phyloP scores from a whole-genome alignment of 2,329 filamentous ascomycete species.

The Anthostomella pinea region DNA sequence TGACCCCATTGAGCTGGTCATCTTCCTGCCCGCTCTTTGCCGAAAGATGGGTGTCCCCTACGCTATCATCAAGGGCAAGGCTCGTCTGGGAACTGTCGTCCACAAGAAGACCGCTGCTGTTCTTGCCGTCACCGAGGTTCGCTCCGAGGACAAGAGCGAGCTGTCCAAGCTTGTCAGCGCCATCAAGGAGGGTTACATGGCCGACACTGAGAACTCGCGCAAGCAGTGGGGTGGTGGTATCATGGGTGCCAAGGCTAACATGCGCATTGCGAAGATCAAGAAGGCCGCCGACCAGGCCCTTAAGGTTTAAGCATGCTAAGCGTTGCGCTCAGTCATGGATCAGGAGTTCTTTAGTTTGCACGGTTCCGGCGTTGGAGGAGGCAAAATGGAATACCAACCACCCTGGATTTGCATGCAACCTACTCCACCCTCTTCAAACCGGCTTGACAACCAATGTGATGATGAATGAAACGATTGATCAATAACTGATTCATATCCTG shows the following conservation, averaged over 20 bases:
- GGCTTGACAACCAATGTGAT: constrained; percentile 29
- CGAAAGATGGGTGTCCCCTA: constrained; percentile 99
- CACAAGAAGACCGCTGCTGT: constrained; percentile 99
- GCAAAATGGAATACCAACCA: constrained; percentile 37
- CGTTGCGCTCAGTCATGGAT: constrained; percentile 29
- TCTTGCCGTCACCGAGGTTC: constrained; percentile 92
- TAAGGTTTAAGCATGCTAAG: constrained; percentile 89
- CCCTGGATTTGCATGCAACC: constrained; percentile 34
- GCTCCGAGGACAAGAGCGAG: constrained; percentile 97
- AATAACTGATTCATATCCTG: background rate
- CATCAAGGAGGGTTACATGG: constrained; percentile 96
- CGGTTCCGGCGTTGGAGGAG: constrained; percentile 36
- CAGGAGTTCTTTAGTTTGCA: constrained; percentile 35
- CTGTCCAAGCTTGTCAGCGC: constrained; percentile 93
- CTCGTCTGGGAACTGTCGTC: constrained; percentile 95
- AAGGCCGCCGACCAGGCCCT: constrained; percentile 92
- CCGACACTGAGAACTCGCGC: constrained; percentile 89
- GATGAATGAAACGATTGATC: constrained; percentile 13
- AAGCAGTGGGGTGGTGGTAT: constrained; percentile 99
- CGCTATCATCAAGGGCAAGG: constrained; percentile 99
- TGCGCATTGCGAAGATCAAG: constrained; percentile 76
- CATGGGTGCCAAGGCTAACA: constrained; percentile 93
- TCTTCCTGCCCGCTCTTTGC: constrained; percentile 98
- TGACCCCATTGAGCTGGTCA: constrained; percentile 98
- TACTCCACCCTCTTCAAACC: constrained; percentile 27